These are phyloP conservation scores for Thinopyrum elongatum DNA, from an alignment of 176 grass and related monocot species.

Conservation along the genomic window DNA sequence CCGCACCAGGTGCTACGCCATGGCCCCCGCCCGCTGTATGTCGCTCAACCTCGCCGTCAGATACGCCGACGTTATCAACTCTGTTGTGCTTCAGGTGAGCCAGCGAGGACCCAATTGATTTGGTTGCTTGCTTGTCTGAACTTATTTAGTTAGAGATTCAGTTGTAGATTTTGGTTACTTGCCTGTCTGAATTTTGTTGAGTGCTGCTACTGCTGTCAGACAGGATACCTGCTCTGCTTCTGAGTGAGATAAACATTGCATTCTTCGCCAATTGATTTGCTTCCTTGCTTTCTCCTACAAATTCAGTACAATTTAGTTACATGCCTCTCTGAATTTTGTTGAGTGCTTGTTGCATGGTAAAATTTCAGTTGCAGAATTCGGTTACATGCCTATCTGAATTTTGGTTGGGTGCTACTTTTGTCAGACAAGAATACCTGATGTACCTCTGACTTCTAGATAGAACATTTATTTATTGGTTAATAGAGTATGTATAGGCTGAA, in stretches of 20 bases:
- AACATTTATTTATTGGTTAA: neutral
- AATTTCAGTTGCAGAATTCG: neutral
- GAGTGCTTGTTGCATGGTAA: neutral
- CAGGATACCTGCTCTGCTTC: too few species aligned
- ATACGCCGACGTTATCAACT: conserved; percentile 92
- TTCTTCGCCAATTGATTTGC: too few species aligned
- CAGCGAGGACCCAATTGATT: neutral
- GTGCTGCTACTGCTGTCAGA: too few species aligned
- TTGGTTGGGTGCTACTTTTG: neutral
- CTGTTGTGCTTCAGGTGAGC: conserved; percentile 75
- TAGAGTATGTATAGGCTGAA: neutral
- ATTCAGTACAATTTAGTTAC: neutral
- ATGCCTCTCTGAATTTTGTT: neutral
- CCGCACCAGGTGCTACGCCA: conserved; percentile 67
- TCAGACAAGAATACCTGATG: neutral
- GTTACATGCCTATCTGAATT: neutral
- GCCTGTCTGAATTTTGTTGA: too few species aligned
- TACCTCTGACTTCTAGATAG: neutral
- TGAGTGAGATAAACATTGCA: too few species aligned
- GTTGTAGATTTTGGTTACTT: too few species aligned
- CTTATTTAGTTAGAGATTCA: too few species aligned
- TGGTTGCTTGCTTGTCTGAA: neutral
- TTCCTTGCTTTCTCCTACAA: too few species aligned
- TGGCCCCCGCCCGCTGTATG: conserved; percentile 87
- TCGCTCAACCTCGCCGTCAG: conserved; percentile 85